Percentiles rank a stretch among this genome's conserved stretches.
Conservation (phyloP, 192 early-diverging fungal genomes). For the Gonapodya sp. region DNA sequence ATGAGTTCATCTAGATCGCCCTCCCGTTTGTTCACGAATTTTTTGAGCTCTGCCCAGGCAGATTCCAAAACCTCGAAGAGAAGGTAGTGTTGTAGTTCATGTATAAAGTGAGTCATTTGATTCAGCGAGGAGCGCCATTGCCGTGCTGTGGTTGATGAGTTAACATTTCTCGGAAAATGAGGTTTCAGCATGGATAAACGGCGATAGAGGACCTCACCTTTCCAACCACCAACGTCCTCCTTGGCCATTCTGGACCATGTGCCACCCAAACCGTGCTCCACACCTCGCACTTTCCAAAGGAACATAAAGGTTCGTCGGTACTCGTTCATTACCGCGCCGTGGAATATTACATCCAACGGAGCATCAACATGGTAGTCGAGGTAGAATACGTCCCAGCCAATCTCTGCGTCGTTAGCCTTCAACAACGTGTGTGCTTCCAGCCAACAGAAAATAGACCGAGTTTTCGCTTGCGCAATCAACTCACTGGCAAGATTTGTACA, state of each 20-base stretch:
- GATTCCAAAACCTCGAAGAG: constrained; percentile 63
- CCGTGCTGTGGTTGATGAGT: constrained; percentile 44
- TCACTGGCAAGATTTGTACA: constrained; percentile 34
- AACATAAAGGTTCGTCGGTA: constrained; percentile 82
- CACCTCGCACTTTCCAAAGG: constrained; percentile 79
- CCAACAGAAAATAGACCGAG: not conserved
- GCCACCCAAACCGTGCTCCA: constrained; percentile 62
- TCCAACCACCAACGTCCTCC: not conserved
- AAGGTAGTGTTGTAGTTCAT: constrained; percentile 89
- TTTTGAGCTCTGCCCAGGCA: not conserved
- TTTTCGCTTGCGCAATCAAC: not conserved
- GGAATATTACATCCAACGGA: constrained; percentile 80
- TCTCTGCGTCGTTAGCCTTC: constrained; percentile 37
- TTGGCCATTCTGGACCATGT: constrained; percentile 45
- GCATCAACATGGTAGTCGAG: constrained; percentile 72
- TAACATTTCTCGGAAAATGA: not conserved
- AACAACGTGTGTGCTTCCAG: not conserved
- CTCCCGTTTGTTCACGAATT: not conserved
- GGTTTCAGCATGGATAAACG: constrained; percentile 16
- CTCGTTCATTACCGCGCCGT: constrained; percentile 56
- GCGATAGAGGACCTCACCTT: constrained; percentile 15
- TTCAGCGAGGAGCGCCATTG: constrained; percentile 54
- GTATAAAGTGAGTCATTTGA: constrained; percentile 90
- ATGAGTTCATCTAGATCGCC: not conserved
- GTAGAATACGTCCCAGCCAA: constrained; percentile 90